These are phyloP conservation scores for Tetrapisispora namnaoensis DNA, from an alignment of 805 yeast genomes.

Conservation along the genomic window DNA sequence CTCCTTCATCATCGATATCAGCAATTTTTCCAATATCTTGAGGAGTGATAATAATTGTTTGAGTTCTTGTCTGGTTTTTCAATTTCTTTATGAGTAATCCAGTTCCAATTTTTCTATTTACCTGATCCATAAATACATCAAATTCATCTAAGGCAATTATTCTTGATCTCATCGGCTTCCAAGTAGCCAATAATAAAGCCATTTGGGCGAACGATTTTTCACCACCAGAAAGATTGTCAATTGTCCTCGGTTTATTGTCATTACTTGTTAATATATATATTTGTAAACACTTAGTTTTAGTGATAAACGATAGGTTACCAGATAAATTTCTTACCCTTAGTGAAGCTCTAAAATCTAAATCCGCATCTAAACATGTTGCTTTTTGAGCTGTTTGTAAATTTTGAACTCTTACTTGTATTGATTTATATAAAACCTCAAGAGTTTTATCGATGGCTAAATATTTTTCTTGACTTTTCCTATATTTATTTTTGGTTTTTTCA, in stretches of 20 bases:
- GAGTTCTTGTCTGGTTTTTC: slow-evolving; percentile 50
- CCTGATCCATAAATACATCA: slow-evolving; percentile 96
- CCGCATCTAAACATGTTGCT: slow-evolving; percentile 39
- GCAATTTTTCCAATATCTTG: slow-evolving; percentile 66
- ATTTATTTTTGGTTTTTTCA: slow-evolving; percentile 34
- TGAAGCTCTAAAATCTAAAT: slow-evolving; percentile 48
- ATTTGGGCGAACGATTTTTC: slow-evolving; percentile 92
- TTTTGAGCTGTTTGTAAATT: slow-evolving; percentile 34
- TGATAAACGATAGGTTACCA: slow-evolving; percentile 63
- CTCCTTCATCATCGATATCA: slow-evolving; percentile 50
- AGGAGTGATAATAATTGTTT: slow-evolving; percentile 89
- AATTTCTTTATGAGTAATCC: slow-evolving; percentile 62
- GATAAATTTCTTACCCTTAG: slow-evolving; percentile 58
- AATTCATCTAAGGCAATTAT: slow-evolving; percentile 90
- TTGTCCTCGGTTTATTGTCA: slow-evolving; percentile 51
- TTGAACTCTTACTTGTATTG: slow-evolving; percentile 36
- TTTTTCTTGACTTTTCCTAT: slow-evolving; percentile 34
- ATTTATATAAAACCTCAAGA: slow-evolving; percentile 26
- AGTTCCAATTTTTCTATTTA: slow-evolving; percentile 74
- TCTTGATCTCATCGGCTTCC: slow-evolving; percentile 86
- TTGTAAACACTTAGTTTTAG: slow-evolving; percentile 38
- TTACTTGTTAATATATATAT: slow-evolving; percentile 54
- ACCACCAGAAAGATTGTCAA: slow-evolving; percentile 88
- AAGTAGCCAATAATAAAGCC: slow-evolving; percentile 75
- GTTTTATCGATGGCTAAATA: slow-evolving; percentile 30